Conservation (phyloP, 441 rosid genomes). For the Kokia cookei region DNA sequence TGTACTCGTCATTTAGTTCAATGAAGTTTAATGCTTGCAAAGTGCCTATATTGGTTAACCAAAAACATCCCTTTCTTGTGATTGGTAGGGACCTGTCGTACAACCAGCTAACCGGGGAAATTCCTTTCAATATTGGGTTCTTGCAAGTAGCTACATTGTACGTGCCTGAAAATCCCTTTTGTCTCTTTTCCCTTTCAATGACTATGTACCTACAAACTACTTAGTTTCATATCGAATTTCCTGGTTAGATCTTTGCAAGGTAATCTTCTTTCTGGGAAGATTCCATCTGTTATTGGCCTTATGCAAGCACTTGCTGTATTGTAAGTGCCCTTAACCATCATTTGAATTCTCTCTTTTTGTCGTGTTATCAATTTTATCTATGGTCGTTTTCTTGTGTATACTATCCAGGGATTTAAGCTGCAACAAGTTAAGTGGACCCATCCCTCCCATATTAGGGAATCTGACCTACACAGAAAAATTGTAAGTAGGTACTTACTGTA, state of each 20-base stretch:
- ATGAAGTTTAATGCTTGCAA: neutral
- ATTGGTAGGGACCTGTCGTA: constrained; percentile 84
- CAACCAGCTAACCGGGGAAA: constrained; percentile 78
- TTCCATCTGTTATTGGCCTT: constrained; percentile 88
- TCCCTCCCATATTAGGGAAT: constrained; percentile 87
- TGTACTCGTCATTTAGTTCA: constrained; percentile 27
- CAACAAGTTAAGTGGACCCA: constrained; percentile 72
- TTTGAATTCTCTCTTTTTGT: neutral
- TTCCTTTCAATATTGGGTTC: constrained; percentile 94
- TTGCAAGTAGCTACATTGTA: constrained; percentile 96
- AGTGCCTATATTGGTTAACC: neutral
- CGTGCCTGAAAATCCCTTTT: constrained; percentile 13
- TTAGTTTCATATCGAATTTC: constrained; percentile 5
- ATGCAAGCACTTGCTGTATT: constrained; percentile 99
- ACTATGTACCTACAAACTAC: neutral
- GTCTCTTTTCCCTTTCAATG: no score
- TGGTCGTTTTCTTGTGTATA: neutral
- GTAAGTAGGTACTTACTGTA: constrained; percentile 29
- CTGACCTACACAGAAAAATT: constrained; percentile 82
- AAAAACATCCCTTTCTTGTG: neutral
- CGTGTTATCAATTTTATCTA: neutral
- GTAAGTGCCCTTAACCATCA: constrained; percentile 39
- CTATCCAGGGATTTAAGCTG: constrained; percentile 75
- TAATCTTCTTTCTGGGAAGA: constrained; percentile 68
- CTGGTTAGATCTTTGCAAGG: constrained; percentile 81